Base-by-base conservation (phyloP, 2,329 filamentous ascomycete genomes). In the Bimuria novae-zelandiae region DNA sequence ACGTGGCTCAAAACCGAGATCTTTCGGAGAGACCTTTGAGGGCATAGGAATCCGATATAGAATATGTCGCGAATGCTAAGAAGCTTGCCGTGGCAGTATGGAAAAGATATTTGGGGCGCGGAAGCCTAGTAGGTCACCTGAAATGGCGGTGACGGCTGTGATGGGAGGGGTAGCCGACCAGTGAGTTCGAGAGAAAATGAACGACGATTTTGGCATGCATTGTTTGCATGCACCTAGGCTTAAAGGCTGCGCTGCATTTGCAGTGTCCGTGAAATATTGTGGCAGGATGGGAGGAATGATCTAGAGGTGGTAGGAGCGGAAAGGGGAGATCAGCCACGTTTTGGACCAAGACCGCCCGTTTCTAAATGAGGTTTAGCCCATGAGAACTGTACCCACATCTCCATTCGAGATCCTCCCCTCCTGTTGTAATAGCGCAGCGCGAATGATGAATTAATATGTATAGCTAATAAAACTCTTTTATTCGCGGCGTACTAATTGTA, bases 271-370 rank as follows among this genome's bases (percentile, higher is more conserved):
- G 42, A 17, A 4, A 27, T 5, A 30, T 21, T 43, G 27, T 10
- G n/a, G 27, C 30, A 36, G 4, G 33, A 16, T 36, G 5, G 16
- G 17, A 27, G 22, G n/a, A 23, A 35, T 47, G 32, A 25, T 25
- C 23, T 21, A 4, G 23, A 29, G 22, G 33, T 22, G 5, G 14
- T 25, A 27, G 21, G 30, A 10, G 17, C 19, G 10, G 30, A 30
- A 46, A 33, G 27, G 41, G 33, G 27, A 22, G 27, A 33, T 44
- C 41, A 2, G 41, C 41, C 41, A 32, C 27, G 41, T 44, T n/a
- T 21, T 33, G 41, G 17, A 17, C 11, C n/a, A n/a, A 14, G 16
- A 21, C 11, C 22, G 27, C 41, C n/a, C 41, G 27, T 44, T 10
- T 8, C 41, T 14, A 10, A 7, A 33, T 44, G 8, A 3, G 41